phyloP scores from a whole-genome alignment of 2,329 filamentous ascomycete species.

The Pseudogymnoascus sp. region DNA sequence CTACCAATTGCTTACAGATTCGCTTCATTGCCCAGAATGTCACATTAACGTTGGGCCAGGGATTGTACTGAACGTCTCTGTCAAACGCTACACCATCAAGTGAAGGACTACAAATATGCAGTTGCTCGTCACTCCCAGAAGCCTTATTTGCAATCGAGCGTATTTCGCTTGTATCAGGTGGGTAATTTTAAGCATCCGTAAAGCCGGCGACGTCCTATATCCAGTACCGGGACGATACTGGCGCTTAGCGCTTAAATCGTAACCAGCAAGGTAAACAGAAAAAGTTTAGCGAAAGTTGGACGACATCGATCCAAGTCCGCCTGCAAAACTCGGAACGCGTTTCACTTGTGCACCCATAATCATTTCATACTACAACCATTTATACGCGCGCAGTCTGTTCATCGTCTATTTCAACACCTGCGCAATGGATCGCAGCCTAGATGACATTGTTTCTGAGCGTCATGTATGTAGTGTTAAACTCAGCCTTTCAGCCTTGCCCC shows the following conservation, averaged over 20 bases:
- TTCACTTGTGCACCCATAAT: background rate
- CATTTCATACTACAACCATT: background rate
- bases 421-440: constrained; percentile 54
- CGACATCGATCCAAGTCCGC: constrained; percentile 5
- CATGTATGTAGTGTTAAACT: constrained; percentile 37
- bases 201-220: background rate
- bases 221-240: background rate
- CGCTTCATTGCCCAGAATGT: constrained; percentile 1
- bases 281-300: constrained; percentile 9
- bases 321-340: constrained; percentile 5
- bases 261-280: constrained; percentile 10
- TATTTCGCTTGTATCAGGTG: background rate
- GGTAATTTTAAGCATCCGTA: background rate
- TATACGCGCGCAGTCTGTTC: background rate
- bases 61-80: background rate
- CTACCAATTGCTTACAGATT: background rate
- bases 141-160: background rate
- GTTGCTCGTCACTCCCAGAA: background rate
- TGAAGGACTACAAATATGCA: background rate
- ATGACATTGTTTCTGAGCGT: constrained; percentile 55
- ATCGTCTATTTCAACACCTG: background rate
- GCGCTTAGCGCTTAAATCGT: constrained; percentile 10
- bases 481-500: background rate
- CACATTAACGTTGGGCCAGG: background rate
- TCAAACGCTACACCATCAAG: background rate